Conservation (phyloP, 441 rosid species). For the Jatropha podagrica region DNA sequence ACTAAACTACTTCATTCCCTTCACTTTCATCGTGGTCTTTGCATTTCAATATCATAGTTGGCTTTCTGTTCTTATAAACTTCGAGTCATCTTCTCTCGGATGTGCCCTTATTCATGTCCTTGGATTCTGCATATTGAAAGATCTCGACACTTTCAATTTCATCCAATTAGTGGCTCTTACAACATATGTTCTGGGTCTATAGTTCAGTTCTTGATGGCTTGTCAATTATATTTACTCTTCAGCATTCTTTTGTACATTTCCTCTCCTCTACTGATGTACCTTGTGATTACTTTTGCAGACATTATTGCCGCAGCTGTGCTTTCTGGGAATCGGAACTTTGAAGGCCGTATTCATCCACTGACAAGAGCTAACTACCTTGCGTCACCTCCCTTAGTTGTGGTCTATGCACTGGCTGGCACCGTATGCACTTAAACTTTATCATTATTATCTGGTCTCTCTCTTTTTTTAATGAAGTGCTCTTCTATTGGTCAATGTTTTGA, state of each 20-base stretch:
- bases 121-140: not conserved
- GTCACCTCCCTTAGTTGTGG: constrained; percentile 96
- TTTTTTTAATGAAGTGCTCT: not conserved
- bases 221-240: not conserved
- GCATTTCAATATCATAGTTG: not conserved
- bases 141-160: not conserved
- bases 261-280: not conserved
- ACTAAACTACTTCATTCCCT: not conserved
- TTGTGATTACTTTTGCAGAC: constrained; percentile 41
- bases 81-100: not conserved
- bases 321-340: constrained; percentile 95
- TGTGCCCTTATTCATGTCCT: not conserved
- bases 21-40: not conserved
- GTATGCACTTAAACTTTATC: not conserved
- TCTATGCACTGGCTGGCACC: constrained; percentile 99
- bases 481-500: not conserved
- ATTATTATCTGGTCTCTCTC: not conserved
- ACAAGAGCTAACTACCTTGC: constrained; percentile 99
- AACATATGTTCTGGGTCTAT: not conserved
- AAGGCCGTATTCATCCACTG: constrained; percentile 96
- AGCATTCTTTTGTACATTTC: not conserved
- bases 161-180: not conserved
- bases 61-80: not conserved
- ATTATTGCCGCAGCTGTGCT: constrained; percentile 94
- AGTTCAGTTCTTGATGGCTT: not conserved